A percentile compares a stretch with the other conserved stretches of the same genome.
phyloP scores from a whole-genome alignment of 768 basidiomycete genomes.

The Phylloporus sp. region DNA sequence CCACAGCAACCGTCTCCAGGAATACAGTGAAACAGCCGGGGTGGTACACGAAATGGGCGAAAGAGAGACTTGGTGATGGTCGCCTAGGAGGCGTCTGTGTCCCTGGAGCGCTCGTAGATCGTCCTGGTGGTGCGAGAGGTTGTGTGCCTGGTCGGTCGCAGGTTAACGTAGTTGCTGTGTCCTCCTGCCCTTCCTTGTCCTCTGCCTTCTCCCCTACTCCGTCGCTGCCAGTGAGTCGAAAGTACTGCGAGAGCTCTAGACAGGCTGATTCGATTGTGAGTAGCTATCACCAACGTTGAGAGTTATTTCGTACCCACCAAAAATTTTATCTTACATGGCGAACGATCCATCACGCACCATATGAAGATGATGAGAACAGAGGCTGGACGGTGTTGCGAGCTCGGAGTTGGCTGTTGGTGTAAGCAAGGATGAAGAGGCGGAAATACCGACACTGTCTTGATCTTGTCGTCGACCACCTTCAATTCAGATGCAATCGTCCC shows the following conservation, averaged over 20 bases:
- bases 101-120: slow-evolving; percentile 5
- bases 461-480: too few relatives aligned
- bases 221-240: slow-evolving; percentile 36
- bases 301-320: too few relatives aligned
- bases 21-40: slow-evolving; percentile 78
- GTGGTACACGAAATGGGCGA: slow-evolving; percentile 92
- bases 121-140: slow-evolving; percentile 5
- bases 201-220: slow-evolving; percentile 19
- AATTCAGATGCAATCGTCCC: too few relatives aligned
- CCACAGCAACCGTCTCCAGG: slow-evolving; percentile 88
- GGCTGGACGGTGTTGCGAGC: too few relatives aligned
- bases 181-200: slow-evolving; percentile 15
- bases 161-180: slow-evolving; percentile 11
- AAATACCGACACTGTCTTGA: too few relatives aligned
- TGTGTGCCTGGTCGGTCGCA: slow-evolving; percentile 30
- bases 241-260: slow-evolving; percentile 48
- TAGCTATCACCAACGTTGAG: too few relatives aligned
- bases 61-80: slow-evolving; percentile 82
- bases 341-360: too few relatives aligned
- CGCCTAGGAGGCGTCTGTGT: slow-evolving; percentile 39
- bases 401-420: too few relatives aligned
- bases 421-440: too few relatives aligned
- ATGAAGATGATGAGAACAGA: too few relatives aligned
- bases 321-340: too few relatives aligned
- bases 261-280: too few relatives aligned